Base-by-base conservation (phyloP, 1,284 basidiomycete species). In the Trichosporon ovoides region DNA sequence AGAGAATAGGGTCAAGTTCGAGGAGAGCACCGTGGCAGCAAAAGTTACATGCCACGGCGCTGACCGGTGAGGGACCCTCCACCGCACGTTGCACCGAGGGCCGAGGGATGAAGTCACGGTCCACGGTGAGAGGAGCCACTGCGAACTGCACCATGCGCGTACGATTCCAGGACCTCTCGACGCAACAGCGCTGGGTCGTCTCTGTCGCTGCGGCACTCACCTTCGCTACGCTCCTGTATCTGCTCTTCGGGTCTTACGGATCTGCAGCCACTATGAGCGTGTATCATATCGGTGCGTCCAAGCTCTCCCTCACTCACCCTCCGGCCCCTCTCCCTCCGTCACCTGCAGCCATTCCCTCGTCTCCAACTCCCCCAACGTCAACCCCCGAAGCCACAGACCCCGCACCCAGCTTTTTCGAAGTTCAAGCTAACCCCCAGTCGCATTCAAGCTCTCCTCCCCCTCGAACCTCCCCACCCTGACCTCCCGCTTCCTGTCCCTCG, bases 371-470 rank as follows among this genome's bases (percentile, higher is more conserved):
- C n/a, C n/a, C n/a, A n/a, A n/a, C n/a, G n/a, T n/a, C n/a, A n/a
- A n/a, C n/a, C n/a, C n/a, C n/a, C n/a, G n/a, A n/a, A n/a, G n/a
- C n/a, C n/a, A n/a, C n/a, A n/a, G 12, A 16, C 6, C 5, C 12
- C 22, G 18, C 35, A 37, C 11, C 3, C 12, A 3, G 35, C 12
- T 4, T 4, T 37, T 4, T 3, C 13, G 16, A 19, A 20, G 46
- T n/a, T n/a, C n/a, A n/a, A 9, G 38, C 53, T 60, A 20, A 57
- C n/a, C 48, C 6, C 3, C 57, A 75, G 74, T 76, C 59, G 63
- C 72, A 6, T 74, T 76, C 69, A 69, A 69, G 50, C 58, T 64
- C 50, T 38, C 61, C 5, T 55, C 63, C 19, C 28, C 63, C 2
- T 24, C 59, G 6, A 34, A 52, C 16, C 55, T 67, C 14, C 49